A percentile compares a stretch with the other conserved stretches of the same genome.
Evolutionary conservation across 148 eudicot genomes (phyloP).

Genomic region (Silene uniflora): DNA sequence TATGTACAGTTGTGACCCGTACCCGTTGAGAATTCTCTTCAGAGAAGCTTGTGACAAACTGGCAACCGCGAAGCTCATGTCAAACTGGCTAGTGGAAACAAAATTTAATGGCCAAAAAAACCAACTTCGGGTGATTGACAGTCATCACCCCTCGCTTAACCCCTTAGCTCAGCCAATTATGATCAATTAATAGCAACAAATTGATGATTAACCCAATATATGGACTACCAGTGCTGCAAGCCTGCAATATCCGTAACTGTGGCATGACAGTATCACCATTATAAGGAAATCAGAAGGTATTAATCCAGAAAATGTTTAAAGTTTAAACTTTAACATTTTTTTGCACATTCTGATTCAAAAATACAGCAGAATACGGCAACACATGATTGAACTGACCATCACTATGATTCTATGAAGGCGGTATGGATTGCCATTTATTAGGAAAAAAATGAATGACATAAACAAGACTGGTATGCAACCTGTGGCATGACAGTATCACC

Average conservation of each 20-base stretch:
- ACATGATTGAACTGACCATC: background rate
- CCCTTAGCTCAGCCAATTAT: no score
- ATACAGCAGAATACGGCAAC: background rate
- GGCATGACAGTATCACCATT: background rate
- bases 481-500: background rate
- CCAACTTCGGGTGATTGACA: no score
- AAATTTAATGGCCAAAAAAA: no score
- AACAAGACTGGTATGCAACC: no score
- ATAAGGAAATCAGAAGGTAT: background rate
- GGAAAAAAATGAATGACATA: background rate
- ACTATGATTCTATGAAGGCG: no score
- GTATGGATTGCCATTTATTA: constrained; percentile 12
- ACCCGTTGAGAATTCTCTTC: constrained; percentile 45
- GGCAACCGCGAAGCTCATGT: constrained; percentile 37
- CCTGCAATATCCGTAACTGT: background rate
- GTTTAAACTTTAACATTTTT: no score
- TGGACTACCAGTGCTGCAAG: background rate
- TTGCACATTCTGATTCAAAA: background rate
- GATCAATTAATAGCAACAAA: no score
- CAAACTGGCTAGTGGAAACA: constrained; percentile 44
- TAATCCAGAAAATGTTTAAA: no score
- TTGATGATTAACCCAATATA: no score
- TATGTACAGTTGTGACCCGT: constrained; percentile 71
- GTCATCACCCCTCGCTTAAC: no score
- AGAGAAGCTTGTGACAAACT: constrained; percentile 72